Base-by-base conservation (phyloP, 2,329 filamentous ascomycete genomes). In the Gremmenia infestans region DNA sequence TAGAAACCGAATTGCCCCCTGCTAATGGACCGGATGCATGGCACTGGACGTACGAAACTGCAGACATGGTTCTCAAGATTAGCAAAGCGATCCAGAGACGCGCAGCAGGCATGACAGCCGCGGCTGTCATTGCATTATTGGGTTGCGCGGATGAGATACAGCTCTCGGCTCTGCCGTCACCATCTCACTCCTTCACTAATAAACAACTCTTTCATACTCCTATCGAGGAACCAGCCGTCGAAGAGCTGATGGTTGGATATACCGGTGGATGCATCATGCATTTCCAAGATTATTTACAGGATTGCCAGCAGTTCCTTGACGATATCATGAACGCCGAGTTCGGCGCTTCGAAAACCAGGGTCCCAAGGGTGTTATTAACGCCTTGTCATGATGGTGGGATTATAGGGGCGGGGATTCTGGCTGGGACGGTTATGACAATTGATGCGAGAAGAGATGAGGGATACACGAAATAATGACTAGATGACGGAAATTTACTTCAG, bases 261-360 rank as follows among this genome's bases (percentile, higher is more conserved):
- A 91, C 89, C 0, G 89, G 89, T 35, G 87, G 88, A 6, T 91
- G 88, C 66, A 92, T 92, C 57, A 81, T 85, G n/a, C 83, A 89
- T 65, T 91, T 91, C 65, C 88, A 89, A 48, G 80, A 88, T 63
- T 91, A 89, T 71, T 75, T 89, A 43, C 72, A 75, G 46, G 86
- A 87, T 64, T 90, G 86, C 61, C 87, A 91, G 69, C 66, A 72
- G 14, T 88, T 88, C 66, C 77, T 92, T 50, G 83, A 90, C 64
- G 68, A 71, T 22, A 72, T 83, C 11, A 63, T 83, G 52, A 62
- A 65, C 15, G 59, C 67, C 28, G 75, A 78, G 50, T 76, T 76
- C 51, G 68, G 67, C 12, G 23, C 45, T 3, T 43, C 39, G 8
- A 25, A 17, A 58, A 63, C 1, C 25, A 57, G 5, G 45, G 64